Evolutionary conservation across 2,329 filamentous ascomycete species (phyloP).

Genomic region (Fusarium sp.): DNA sequence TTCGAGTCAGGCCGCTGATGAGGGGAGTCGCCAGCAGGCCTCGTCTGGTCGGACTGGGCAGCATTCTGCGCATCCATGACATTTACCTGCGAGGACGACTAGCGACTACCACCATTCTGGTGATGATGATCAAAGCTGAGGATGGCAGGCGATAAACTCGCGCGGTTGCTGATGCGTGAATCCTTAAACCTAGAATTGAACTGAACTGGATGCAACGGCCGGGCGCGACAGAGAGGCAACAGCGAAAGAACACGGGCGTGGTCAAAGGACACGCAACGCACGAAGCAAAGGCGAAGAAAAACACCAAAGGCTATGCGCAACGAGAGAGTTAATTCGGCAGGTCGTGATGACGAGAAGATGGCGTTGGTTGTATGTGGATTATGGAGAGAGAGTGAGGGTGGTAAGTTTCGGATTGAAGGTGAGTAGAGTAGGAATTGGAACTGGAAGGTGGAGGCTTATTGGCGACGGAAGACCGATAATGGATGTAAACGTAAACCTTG

Average conservation of each 20-base stretch:
- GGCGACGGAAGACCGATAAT: conserved; percentile 25
- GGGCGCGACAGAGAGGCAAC: conserved; percentile 25
- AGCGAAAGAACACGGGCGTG: conserved; percentile 26
- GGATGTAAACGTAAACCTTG: conserved; percentile 39
- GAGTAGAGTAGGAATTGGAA: conserved; percentile 23
- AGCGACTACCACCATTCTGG: conserved; percentile 70
- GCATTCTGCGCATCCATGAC: conserved; percentile 77
- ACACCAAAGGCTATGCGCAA: conserved; percentile 21
- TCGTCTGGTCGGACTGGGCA: conserved; percentile 70
- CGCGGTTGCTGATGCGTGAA: conserved; percentile 34
- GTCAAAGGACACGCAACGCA: conserved; percentile 17
- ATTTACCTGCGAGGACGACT: conserved; percentile 66
- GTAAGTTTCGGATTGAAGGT: conserved; percentile 29
- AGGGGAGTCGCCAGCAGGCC: conserved; percentile 65
- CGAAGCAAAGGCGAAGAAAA: conserved; percentile 16
- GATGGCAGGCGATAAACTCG: conserved; percentile 45
- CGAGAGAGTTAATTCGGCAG: conserved; percentile 16
- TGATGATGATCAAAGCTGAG: conserved; percentile 43
- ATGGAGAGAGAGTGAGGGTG: conserved; percentile 9
- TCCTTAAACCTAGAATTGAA: conserved; percentile 20
- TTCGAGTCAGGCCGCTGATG: conserved; percentile 55
- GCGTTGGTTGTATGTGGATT: conserved; percentile 23
- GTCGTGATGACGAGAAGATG: conserved; percentile 24
- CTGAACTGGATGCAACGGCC: conserved; percentile 18
- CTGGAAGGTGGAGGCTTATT: conserved; percentile 31